Percentiles rank a stretch among this genome's conserved stretches.
Conservation (phyloP, 352 stramenopile species). For the Hyaloperonospora brassicae region DNA sequence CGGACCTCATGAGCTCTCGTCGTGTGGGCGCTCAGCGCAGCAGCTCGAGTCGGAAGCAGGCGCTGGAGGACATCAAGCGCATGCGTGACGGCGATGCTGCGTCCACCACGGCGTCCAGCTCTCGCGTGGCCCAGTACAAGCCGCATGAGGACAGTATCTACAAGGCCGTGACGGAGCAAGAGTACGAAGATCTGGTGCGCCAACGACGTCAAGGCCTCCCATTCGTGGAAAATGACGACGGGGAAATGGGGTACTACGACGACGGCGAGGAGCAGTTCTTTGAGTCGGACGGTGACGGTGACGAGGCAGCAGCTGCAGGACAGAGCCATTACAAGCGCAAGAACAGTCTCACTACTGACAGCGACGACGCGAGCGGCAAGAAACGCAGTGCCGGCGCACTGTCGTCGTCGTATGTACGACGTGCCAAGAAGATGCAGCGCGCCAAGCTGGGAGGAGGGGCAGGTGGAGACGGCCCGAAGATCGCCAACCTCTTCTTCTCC, state of each 20-base stretch:
- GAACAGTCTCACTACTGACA: conserved; percentile 24
- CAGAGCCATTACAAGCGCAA: too few species aligned
- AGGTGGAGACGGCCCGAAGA: conserved; percentile 68
- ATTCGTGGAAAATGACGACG: conserved; percentile 83
- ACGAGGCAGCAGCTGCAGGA: conserved; percentile 11
- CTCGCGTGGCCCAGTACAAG: conserved; percentile 66
- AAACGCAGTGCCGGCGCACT: conserved; percentile 71
- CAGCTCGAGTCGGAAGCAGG: conserved; percentile 36
- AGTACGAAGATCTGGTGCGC: conserved; percentile 80
- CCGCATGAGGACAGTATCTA: conserved; percentile 73
- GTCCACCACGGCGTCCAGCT: conserved; percentile 6
- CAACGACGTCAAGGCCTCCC: conserved; percentile 66
- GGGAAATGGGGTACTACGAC: conserved; percentile 83
- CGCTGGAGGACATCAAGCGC: conserved; percentile 70
- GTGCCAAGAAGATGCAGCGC: conserved; percentile 78
- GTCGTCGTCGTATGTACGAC: conserved; percentile 63
- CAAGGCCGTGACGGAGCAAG: conserved; percentile 76
- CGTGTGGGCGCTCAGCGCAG: conserved; percentile 31
- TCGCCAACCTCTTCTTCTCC: conserved; percentile 87
- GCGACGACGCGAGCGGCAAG: conserved; percentile 33
- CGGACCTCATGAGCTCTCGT: conserved; percentile 46
- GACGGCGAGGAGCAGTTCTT: conserved; percentile 87
- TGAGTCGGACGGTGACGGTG: conserved; percentile 65
- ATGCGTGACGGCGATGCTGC: conserved; percentile 43
- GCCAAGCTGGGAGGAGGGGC: conserved; percentile 63